Evolutionary conservation across 805 yeast genomes (phyloP), one percentile per base, ranked within the genome.

Genomic region (Schwanniomyces vanrijiae): DNA sequence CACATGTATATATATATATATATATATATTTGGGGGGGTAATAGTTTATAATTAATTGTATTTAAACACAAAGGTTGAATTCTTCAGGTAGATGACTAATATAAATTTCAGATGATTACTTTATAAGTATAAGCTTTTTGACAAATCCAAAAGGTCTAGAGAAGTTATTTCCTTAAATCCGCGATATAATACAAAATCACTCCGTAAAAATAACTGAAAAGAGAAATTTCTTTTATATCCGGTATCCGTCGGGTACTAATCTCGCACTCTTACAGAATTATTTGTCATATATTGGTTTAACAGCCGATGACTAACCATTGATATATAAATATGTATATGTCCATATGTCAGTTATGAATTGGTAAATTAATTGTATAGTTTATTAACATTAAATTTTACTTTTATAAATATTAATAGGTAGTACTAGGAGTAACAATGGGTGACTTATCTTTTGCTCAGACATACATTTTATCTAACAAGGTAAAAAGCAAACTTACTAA

Each of bases 401-500:
- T n/a, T 26, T 26, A 26, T 9, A 3, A 22, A 26, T 13, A 26
- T 9, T 26, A 26, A 7, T 26, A 11, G 29, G 13, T 26, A 26
- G 6, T 26, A 26, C 6, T 11, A 26, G 4, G 13, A 26, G 13
- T 26, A 9, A 26, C 13, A 31, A 50, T 50, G 54, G 48, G 51
- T 11, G 38, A 40, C 7, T 46, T 58, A 50, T 49, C 77, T n/a
- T 66, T 75, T 58, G 73, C 82, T 2, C 80, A 82, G 49, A 71
- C 86, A 5, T 84, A 82, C 62, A 57, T 78, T 11, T 71, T 85
- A 45, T 90, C 90, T 20, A 76, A 85, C 35, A 77, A 72, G 55
- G 91, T 86, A 29, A 81, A 86, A 58, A 56, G 74, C 16, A 85
- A 83, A 66, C 75, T 85, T 21, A 81, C 87, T 38, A 70, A 66